Base-by-base conservation (phyloP, 2,329 filamentous ascomycete genomes). In the Fusarium incarnatum region DNA sequence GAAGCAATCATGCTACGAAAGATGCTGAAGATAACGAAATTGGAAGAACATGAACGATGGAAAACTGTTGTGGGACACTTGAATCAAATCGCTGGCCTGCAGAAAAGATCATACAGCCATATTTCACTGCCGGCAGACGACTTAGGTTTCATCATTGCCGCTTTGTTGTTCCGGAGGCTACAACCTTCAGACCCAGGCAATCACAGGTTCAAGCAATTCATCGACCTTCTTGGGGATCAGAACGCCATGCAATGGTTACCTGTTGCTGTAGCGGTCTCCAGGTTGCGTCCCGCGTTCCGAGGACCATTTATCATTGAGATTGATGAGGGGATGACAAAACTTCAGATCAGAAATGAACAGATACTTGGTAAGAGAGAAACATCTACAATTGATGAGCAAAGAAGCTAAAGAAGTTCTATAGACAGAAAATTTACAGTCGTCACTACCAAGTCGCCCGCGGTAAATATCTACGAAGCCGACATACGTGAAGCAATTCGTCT, bases 161-260 rank as follows among this genome's bases (percentile, higher is more conserved):
- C 28, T 3, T 0, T 58, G 0, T 4, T 13, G 0, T 60, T 41
- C 0, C 42, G 53, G 2, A 42, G 16, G 1, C 13, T 57, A 0
- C 3, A 1, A 0, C 25, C 13, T 1, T 5, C 7, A 9, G 2
- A 13, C 7, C 0, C 10, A n/a, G 1, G 0, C 7, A 0, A 2
- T 1, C 0, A 0, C 2, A 6, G 5, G 3, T 0, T 15, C 6
- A 6, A 15, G 3, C 7, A 7, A 1, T 4, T 60, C 3, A 5
- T 22, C 0, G 22, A 30, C 1, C 3, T 60, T 0, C 20, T 60
- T 4, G 42, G 52, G 1, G 2, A 12, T 0, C 20, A 13, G 1
- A 58, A 58, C 0, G 18, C 0, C 1, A n/a, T 58, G 0, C 42
- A 48, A 10, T 60, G 57, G 57, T 6, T 60, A 0, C 1, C 57